Percentiles rank a stretch among this genome's conserved stretches.
Conservation (phyloP, 164 flowering plant species). For the Annona cherimola region DNA sequence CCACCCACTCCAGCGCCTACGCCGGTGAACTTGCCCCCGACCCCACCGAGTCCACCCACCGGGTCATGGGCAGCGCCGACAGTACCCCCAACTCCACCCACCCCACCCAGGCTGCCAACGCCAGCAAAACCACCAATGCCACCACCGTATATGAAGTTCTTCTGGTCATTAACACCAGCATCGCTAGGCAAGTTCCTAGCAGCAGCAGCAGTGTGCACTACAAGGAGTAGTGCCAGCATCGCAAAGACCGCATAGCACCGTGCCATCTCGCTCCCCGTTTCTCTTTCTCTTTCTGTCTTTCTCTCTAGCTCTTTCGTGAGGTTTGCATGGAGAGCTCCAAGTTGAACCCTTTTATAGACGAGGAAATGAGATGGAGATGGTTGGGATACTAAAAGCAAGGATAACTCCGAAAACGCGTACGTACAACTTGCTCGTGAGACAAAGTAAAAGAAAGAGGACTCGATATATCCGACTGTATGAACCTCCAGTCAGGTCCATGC, state of each 20-base stretch:
- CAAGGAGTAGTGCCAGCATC: background rate
- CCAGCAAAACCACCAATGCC: slow-evolving; percentile 5
- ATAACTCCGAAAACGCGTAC: background rate
- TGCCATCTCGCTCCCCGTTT: slow-evolving; percentile 8
- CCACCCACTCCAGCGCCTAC: background rate
- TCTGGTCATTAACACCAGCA: slow-evolving; percentile 6
- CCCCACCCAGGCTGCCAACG: background rate
- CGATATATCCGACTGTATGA: too few species aligned
- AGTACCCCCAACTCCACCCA: slow-evolving; percentile 5
- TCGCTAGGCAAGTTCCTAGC: slow-evolving; percentile 6
- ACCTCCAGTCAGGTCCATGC: too few species aligned
- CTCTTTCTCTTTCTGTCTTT: background rate
- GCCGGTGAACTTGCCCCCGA: background rate
- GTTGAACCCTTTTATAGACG: background rate
- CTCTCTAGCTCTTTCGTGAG: background rate
- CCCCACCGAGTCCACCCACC: slow-evolving; percentile 6
- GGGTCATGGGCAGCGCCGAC: slow-evolving; percentile 5
- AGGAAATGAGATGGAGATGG: background rate
- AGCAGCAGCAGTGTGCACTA: background rate
- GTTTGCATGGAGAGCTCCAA: background rate
- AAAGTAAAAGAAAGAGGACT: too few species aligned
- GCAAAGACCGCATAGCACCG: background rate
- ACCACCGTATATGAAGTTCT: slow-evolving; percentile 7
- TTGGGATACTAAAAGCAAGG: background rate
- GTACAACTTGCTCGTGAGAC: too few species aligned